Evolutionary conservation across 495 filamentous ascomycete genomes (phyloP).

Genomic region (Aspergillus conjunctus): DNA sequence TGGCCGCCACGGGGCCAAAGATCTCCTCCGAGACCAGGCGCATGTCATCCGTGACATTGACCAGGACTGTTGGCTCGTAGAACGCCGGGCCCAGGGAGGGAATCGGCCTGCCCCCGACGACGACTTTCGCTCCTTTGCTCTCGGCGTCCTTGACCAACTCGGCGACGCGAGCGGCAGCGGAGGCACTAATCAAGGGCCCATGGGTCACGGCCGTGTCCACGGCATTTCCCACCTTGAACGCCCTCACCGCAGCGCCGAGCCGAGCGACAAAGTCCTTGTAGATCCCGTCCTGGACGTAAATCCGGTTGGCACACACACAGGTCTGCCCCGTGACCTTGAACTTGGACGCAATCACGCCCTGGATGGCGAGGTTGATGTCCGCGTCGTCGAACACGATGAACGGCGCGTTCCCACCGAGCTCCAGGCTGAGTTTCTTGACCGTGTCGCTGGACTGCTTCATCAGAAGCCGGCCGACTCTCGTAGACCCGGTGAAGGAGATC

Average conservation of each 20-base stretch:
- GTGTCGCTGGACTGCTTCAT: slow-evolving; percentile 51
- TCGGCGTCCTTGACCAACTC: slow-evolving; percentile 69
- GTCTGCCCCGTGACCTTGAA: slow-evolving; percentile 62
- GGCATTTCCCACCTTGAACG: slow-evolving; percentile 69
- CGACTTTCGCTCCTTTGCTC: slow-evolving; percentile 35
- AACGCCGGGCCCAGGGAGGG: slow-evolving; percentile 58
- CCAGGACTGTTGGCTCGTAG: slow-evolving; percentile 54
- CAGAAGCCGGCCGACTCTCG: slow-evolving; percentile 50
- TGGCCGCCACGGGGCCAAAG: slow-evolving; percentile 56
- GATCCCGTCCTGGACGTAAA: slow-evolving; percentile 58
- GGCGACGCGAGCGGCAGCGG: slow-evolving; percentile 67
- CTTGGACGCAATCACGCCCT: slow-evolving; percentile 47
- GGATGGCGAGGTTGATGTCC: slow-evolving; percentile 48
- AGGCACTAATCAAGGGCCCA: slow-evolving; percentile 79
- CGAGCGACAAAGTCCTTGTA: slow-evolving; percentile 51
- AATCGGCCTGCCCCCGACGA: slow-evolving; percentile 44
- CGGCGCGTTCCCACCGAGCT: slow-evolving; percentile 56
- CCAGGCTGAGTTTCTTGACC: slow-evolving; percentile 56
- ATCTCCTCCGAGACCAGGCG: slow-evolving; percentile 55
- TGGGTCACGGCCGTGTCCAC: slow-evolving; percentile 60
- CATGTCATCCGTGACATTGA: slow-evolving; percentile 49
- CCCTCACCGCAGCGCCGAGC: slow-evolving; percentile 66
- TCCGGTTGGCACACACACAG: slow-evolving; percentile 63
- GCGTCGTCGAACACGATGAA: slow-evolving; percentile 58
- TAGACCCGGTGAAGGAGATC: slow-evolving; percentile 59